Evolutionary conservation across 1,139 yeast species (phyloP), one percentile per base, ranked within the genome.

Genomic region (Geotrichum histeridarum): DNA sequence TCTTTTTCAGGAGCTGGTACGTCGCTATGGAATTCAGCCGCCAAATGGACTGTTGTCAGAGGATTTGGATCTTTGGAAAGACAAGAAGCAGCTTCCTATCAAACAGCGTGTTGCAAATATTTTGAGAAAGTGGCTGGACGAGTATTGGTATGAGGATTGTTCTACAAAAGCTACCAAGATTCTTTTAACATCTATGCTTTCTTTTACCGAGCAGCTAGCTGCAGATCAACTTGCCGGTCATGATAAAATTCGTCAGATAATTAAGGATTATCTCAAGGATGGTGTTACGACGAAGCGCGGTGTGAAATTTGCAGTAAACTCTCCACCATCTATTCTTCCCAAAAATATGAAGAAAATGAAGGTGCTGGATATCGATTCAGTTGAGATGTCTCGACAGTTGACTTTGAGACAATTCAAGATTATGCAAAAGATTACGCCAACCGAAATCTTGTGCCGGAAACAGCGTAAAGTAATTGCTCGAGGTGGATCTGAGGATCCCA

Each of bases 11-110:
- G 69, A 80, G 47, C 73, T 93, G 57, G 80, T 84, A 37, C 76
- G 77, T 39, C 75, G 96, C 52, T 93, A 84, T 69, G 78, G 83
- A 57, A 73, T 83, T 36, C 83, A 81, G 58, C 95, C 97, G 4
- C 97, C 97, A 0, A 96, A 86, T 63, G 96, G 95, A 0, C 73
- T 93, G 58, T 81, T 87, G 54, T 85, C 81, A 62, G 95, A 86
- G 58, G 96, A 90, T 64, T 88, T 87, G 65, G 81, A 82, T 46
- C 70, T 77, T 4, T 93, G 99, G 98, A 78, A 83, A 8, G 82
- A 83, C 42, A 81, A 80, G 64, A 90, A 88, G 64, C 84, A 76
- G 72, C 68, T 72, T 62, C 66, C 91, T 0, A 83, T 87, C 37
- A 78, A 93, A 55, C 67, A 80, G 33, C 76, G 90, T 54, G 90